Evolutionary conservation across 1,139 yeast genomes (phyloP).

Genomic region (Sugiyamaella grinbergsii): DNA sequence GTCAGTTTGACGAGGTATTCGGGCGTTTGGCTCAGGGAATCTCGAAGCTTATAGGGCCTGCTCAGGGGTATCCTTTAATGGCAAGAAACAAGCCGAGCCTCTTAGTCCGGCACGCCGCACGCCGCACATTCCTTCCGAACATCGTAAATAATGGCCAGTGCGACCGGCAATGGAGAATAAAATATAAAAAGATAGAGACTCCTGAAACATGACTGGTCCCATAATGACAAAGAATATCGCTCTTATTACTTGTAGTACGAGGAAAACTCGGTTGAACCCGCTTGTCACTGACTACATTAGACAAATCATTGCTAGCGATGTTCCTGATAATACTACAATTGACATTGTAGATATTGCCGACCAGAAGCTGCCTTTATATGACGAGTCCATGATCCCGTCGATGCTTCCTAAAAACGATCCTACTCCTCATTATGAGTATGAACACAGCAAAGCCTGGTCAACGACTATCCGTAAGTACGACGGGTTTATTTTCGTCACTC

Average conservation of each 20-base stretch:
- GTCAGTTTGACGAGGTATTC: no score
- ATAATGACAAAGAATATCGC: slow-evolving; percentile 18
- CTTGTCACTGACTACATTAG: slow-evolving; percentile 19
- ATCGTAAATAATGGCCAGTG: no score
- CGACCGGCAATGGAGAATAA: no score
- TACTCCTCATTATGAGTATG: slow-evolving; percentile 21
- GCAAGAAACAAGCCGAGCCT: no score
- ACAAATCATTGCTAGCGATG: not conserved
- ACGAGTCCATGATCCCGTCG: slow-evolving; percentile 25
- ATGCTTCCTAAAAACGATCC: slow-evolving; percentile 17
- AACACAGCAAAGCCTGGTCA: slow-evolving; percentile 26
- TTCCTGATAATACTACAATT: slow-evolving; percentile 2
- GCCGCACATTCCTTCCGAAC: no score
- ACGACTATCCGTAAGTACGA: slow-evolving; percentile 18
- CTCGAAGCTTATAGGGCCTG: no score
- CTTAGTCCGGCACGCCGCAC: not conserved
- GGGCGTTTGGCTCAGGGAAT: no score
- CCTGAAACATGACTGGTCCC: not conserved
- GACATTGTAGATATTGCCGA: slow-evolving; percentile 23
- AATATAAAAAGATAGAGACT: no score
- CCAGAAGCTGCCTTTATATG: slow-evolving; percentile 23
- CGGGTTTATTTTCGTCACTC: slow-evolving; percentile 41
- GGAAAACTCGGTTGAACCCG: slow-evolving; percentile 20
- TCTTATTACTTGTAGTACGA: slow-evolving; percentile 21
- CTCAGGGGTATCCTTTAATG: no score